Evolutionary conservation across 1,284 basidiomycete species (phyloP).

Genomic region (Papiliotrema laurentii): DNA sequence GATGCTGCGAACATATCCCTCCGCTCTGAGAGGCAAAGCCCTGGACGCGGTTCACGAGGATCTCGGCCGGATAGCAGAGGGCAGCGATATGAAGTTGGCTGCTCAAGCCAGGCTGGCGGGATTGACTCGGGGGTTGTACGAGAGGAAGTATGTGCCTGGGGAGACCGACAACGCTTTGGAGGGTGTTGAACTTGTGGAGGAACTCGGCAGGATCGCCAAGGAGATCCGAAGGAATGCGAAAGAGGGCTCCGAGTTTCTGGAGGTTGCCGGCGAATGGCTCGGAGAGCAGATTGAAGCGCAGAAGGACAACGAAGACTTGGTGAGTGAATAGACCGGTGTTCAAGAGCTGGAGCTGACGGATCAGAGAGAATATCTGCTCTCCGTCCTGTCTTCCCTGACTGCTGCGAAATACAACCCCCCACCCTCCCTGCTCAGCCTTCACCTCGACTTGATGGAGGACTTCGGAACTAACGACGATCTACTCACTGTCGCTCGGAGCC

Average conservation of each 20-base stretch:
- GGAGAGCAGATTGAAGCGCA: slow-evolving; percentile 21
- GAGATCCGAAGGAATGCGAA: slow-evolving; percentile 27
- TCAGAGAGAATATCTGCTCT: slow-evolving; percentile 31
- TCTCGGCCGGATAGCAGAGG: slow-evolving; percentile 14
- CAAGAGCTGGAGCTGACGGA: not conserved
- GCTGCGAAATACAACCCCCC: slow-evolving; percentile 32
- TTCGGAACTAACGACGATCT: slow-evolving; percentile 1
- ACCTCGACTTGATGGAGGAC: slow-evolving; percentile 21
- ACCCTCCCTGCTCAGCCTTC: slow-evolving; percentile 27
- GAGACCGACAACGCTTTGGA: slow-evolving; percentile 17
- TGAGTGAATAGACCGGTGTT: slow-evolving; percentile 13
- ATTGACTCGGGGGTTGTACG: slow-evolving; percentile 35
- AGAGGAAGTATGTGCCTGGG: slow-evolving; percentile 36
- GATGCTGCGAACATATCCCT: slow-evolving; percentile 43
- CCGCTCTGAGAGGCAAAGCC: slow-evolving; percentile 34
- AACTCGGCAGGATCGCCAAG: slow-evolving; percentile 37
- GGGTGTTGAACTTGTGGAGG: slow-evolving; percentile 35
- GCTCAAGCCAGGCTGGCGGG: slow-evolving; percentile 28
- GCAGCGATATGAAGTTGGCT: slow-evolving; percentile 3
- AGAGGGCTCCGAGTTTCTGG: slow-evolving; percentile 13
- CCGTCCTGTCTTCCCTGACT: slow-evolving; percentile 29
- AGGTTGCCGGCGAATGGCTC: slow-evolving; percentile 38
- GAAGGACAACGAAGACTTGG: slow-evolving; percentile 28
- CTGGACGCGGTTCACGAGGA: slow-evolving; percentile 37
- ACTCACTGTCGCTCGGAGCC: slow-evolving; percentile 15